phyloP scores from a whole-genome alignment of 2,329 filamentous ascomycete species.

The Colletotrichum noveboracense region DNA sequence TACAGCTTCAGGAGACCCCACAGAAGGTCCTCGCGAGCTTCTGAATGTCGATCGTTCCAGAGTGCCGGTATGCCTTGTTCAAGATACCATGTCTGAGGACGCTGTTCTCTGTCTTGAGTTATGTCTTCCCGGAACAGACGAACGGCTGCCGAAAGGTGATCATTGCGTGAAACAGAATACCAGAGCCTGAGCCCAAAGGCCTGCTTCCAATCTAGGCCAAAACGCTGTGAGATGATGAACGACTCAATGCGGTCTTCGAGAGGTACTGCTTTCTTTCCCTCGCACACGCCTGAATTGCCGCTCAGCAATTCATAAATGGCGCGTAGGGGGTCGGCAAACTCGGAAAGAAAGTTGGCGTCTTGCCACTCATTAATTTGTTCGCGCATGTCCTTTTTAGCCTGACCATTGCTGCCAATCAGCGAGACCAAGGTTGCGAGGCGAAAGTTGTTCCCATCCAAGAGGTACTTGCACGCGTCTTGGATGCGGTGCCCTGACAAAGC shows the following conservation, averaged over 20 bases:
- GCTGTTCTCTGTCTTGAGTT: slow-evolving; percentile 70
- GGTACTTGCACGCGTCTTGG: slow-evolving; percentile 79
- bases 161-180: slow-evolving; percentile 76
- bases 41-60: slow-evolving; percentile 65
- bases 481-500: slow-evolving; percentile 81
- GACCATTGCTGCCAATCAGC: slow-evolving; percentile 76
- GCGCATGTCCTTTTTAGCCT: slow-evolving; percentile 74
- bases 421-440: slow-evolving; percentile 85
- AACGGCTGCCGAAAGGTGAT: slow-evolving; percentile 76
- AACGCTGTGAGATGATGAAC: slow-evolving; percentile 83
- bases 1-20: slow-evolving; percentile 89
- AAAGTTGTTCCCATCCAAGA: slow-evolving; percentile 78
- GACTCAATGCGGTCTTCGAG: slow-evolving; percentile 81
- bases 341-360: slow-evolving; percentile 80
- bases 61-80: slow-evolving; percentile 62
- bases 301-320: slow-evolving; percentile 89
- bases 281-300: slow-evolving; percentile 84
- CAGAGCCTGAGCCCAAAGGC: slow-evolving; percentile 90
- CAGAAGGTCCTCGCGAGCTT: slow-evolving; percentile 75
- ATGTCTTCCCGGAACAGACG: slow-evolving; percentile 77
- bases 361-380: slow-evolving; percentile 87
- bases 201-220: slow-evolving; percentile 90
- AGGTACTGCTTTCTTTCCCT: slow-evolving; percentile 75
- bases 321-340: slow-evolving; percentile 84
- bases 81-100: slow-evolving; percentile 74